phyloP scores from a whole-genome alignment of 2,329 filamentous ascomycete genomes.

The Herpotrichia juniperi region DNA sequence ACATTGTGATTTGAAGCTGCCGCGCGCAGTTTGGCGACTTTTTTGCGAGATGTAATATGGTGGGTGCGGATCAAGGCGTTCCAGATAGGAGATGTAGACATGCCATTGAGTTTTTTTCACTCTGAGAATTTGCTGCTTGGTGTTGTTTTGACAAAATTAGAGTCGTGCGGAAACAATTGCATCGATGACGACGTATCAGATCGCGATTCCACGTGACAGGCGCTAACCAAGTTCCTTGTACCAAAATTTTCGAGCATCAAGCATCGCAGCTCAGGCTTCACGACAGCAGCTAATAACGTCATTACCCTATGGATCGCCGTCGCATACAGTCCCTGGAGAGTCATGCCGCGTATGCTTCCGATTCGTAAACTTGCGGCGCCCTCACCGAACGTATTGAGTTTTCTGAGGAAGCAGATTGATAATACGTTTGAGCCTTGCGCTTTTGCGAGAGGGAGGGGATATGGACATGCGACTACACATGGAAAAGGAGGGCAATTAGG shows the following conservation, averaged over 20 bases:
- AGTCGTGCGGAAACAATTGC: neutral
- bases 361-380: slow-evolving; percentile 39
- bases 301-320: slow-evolving; percentile 37
- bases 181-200: neutral
- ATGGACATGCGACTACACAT: slow-evolving; percentile 17
- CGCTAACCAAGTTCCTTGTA: slow-evolving; percentile 21
- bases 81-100: slow-evolving; percentile 33
- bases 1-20: slow-evolving; percentile 66
- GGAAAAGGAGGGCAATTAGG: slow-evolving; percentile 3
- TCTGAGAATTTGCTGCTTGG: neutral
- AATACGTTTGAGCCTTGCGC: slow-evolving; percentile 37
- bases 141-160: neutral
- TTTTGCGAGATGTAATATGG: slow-evolving; percentile 82
- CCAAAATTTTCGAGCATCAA: neutral
- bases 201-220: slow-evolving; percentile 31
- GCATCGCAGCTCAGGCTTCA: no score
- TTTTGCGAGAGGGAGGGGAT: slow-evolving; percentile 22
- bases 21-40: slow-evolving; percentile 68
- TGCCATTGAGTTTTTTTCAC: slow-evolving; percentile 4
- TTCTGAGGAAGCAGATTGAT: slow-evolving; percentile 41
- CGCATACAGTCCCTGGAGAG: slow-evolving; percentile 30
- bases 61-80: slow-evolving; percentile 77
- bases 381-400: slow-evolving; percentile 45
- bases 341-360: slow-evolving; percentile 42
- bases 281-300: neutral